phyloP scores from a whole-genome alignment of 257 asterid genomes.

The Lycium ferocissimum region DNA sequence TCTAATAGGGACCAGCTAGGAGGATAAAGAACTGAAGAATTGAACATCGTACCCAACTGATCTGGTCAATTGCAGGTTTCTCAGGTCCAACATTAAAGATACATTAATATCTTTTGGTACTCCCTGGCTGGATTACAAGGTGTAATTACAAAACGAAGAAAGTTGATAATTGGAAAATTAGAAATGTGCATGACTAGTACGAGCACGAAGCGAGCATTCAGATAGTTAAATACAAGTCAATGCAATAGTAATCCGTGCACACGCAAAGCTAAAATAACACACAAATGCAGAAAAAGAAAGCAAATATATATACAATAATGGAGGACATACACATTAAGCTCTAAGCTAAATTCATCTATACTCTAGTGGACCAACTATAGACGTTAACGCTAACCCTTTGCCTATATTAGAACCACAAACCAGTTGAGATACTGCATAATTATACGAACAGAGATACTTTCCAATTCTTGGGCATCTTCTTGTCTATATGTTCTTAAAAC shows the following conservation, averaged over 20 bases:
- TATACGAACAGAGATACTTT: neutral
- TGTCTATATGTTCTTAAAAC: neutral
- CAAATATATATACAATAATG: neutral
- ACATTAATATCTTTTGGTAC: too few relatives aligned
- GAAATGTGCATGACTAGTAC: too few relatives aligned
- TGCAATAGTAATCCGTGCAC: neutral
- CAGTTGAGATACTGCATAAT: neutral
- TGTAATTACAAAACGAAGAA: too few relatives aligned
- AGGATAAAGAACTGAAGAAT: too few relatives aligned
- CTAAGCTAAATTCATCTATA: neutral
- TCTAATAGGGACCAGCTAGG: too few relatives aligned
- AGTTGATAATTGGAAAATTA: too few relatives aligned
- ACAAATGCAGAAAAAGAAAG: neutral
- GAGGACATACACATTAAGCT: neutral
- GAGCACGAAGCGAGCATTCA: too few relatives aligned
- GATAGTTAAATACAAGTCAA: neutral
- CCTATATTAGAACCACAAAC: neutral
- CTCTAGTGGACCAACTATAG: neutral
- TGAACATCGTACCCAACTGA: too few relatives aligned
- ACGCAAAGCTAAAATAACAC: neutral
- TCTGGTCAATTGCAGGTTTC: too few relatives aligned
- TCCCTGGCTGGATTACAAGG: too few relatives aligned
- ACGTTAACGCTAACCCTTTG: neutral
- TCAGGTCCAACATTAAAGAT: too few relatives aligned
- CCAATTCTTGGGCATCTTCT: neutral